Base-by-base conservation (phyloP, 352 stramenopile genomes). In the Pythium plurisporium region DNA sequence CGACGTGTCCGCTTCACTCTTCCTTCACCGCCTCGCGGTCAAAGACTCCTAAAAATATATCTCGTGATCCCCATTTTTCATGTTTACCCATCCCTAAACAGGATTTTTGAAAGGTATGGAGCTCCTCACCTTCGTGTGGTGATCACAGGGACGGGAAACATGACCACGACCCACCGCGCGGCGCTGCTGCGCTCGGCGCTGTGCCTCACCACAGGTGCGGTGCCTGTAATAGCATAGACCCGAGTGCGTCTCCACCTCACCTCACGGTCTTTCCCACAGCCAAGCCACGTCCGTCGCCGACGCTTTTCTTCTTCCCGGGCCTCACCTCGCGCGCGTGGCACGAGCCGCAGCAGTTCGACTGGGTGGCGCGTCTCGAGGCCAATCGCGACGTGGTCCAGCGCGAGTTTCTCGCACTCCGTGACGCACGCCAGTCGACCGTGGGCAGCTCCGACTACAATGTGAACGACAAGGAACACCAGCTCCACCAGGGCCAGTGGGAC, bases 401-500 rank as follows among this genome's bases (percentile, higher is more conserved):
- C 49, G 79, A 92, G 62, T 92, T 69, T 55, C 37, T 87, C 20
- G 75, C 70, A 10, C 59, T 92, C 10, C 65, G 73, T 14, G 41
- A 72, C 22, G 55, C 70, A 8, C 77, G 79, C 7, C 27, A 69
- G 37, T 27, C 45, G 5, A 31, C 26, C 9, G 11, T 38, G 1
- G 60, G 30, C 14, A 26, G 41, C 17, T 75, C 64, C 4, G 77
- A 92, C 61, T 89, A 92, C 58, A 79, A 83, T 11, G 64, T 81
- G 15, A 74, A 75, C 43, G 78, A 86, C 62, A 80, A 87, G 47
- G 79, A 92, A 55, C 79, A 92, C 29, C 69, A 86, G 62, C 66
- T 92, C 59, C 82, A 92, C 64, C 44, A 82, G 49, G 88, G 89
- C 14, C 61, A 89, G 45, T 99, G 96, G 96, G 91, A 99, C 77